Evolutionary conservation across 768 basidiomycete species (phyloP).

Genomic region (Kwoniella pini): DNA sequence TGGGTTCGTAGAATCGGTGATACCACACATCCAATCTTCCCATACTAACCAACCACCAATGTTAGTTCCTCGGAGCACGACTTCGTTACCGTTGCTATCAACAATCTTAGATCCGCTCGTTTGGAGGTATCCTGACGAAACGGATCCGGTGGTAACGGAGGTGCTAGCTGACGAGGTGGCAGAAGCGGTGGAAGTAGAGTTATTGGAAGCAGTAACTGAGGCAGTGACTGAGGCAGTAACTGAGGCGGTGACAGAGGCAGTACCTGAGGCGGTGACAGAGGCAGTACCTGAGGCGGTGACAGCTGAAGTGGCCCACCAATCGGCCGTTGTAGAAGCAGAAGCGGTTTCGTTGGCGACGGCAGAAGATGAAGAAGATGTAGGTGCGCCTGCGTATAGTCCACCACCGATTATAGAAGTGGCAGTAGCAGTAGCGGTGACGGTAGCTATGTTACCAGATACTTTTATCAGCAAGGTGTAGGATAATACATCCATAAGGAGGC

Average conservation of each 20-base stretch:
- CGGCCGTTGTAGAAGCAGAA: constrained; percentile 18
- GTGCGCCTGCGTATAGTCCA: constrained; percentile 16
- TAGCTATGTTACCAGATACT: not conserved
- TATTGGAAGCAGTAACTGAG: constrained; percentile 15
- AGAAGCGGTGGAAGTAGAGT: constrained; percentile 12
- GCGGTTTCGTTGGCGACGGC: constrained; percentile 14
- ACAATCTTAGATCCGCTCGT: constrained; percentile 41
- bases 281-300: constrained; percentile 19
- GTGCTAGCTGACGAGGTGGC: constrained; percentile 23
- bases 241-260: constrained; percentile 20
- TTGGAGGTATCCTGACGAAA: constrained; percentile 38
- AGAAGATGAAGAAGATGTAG: not conserved
- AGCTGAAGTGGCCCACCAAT: constrained; percentile 8
- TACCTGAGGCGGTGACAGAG: constrained; percentile 13
- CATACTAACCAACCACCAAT: constrained; percentile 49
- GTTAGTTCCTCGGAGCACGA: constrained; percentile 44
- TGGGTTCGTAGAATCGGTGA: constrained; percentile 40
- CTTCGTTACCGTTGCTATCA: constrained; percentile 38
- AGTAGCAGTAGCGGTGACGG: constrained; percentile 10
- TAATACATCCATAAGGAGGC: not conserved
- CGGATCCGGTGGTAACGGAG: constrained; percentile 15
- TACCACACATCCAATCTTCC: constrained; percentile 51
- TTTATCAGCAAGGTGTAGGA: not conserved
- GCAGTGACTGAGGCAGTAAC: constrained; percentile 20
- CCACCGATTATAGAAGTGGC: constrained; percentile 19